phyloP scores from a whole-genome alignment of 2,329 filamentous ascomycete genomes.

The Alternaria conjuncta region DNA sequence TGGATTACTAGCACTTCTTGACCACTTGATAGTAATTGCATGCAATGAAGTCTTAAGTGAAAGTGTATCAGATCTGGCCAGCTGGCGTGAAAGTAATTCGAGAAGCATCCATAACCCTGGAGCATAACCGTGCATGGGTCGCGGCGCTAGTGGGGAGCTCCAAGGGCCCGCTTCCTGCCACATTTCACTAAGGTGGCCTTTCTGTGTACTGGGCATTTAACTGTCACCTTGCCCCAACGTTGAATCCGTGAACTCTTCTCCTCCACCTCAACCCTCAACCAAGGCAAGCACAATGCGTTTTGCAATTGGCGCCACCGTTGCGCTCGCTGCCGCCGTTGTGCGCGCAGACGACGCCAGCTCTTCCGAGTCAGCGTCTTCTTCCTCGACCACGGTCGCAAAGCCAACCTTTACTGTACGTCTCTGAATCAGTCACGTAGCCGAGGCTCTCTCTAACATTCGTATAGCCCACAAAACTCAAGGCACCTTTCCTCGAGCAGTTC shows the following conservation, averaged over 20 bases:
- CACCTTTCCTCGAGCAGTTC: constrained; percentile 97
- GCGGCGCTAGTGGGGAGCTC: constrained; percentile 18
- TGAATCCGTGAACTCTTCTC: constrained; percentile 19
- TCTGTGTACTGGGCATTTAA: constrained; percentile 27
- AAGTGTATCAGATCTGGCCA: constrained; percentile 20
- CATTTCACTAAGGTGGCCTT: constrained; percentile 28
- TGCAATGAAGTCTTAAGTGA: background rate
- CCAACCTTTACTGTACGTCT: constrained; percentile 85
- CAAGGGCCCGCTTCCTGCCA: constrained; percentile 16
- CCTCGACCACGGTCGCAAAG: constrained; percentile 67
- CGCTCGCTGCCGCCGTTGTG: constrained; percentile 75
- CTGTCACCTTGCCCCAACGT: constrained; percentile 28
- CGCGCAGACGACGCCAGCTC: constrained; percentile 65
- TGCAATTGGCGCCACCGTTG: constrained; percentile 73
- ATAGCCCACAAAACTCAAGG: constrained; percentile 89
- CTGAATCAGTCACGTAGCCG: background rate
- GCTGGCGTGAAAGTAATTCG: constrained; percentile 27
- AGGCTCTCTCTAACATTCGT: constrained; percentile 22
- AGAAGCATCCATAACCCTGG: constrained; percentile 22
- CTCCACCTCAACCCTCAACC: constrained; percentile 30
- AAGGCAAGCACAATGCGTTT: constrained; percentile 59
- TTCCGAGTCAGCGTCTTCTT: constrained; percentile 58
- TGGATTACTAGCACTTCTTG: background rate
- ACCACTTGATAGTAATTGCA: background rate
- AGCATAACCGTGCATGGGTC: constrained; percentile 17